Base-by-base conservation (phyloP, 306 rosid species). In the Luffa aegyptiaca region DNA sequence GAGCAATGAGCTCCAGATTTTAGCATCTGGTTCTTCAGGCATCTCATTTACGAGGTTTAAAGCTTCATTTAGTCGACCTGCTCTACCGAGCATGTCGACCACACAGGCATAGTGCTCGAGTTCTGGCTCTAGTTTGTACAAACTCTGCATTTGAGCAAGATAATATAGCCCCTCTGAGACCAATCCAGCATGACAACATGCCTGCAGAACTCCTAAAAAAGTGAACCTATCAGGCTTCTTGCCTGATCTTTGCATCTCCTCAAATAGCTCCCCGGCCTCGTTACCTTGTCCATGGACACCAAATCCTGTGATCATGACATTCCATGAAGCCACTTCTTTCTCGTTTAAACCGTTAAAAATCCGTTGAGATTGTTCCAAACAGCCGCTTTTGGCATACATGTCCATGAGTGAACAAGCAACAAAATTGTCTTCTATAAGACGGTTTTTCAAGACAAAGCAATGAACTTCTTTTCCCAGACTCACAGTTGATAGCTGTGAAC, bases 371-470 rank as follows among this genome's bases (percentile, higher is more conserved):
- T 81, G 92, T 81, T 87, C 88, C 66, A 87, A 85, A 88, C 93
- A 88, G 74, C 98, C 96, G 76, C 89, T 79, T 88, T 93, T 93
- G 51, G 96, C 93, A 83, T 93, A 93, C 98, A 93, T 89, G 83
- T 92, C 93, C 72, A 92, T 80, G 75, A 90, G 80, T 48, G 98
- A 90, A 86, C 97, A 93, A 62, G 80, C 86, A 85, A 90, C 87
- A 80, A 88, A 92, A 63, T 46, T 17, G 68, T 92, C 90, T 49
- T 83, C 85, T 1, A 73, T 80, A 4, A 92, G 86, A 75, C 74
- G 55, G 74, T 86, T 83, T 80, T 88, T 93, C 45, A 88, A 75
- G 69, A 88, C 83, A 80, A 86, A 93, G 81, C 90, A 86, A 85
- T 90, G 98, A 37, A 90, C 63, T 59, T 93, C 94, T 86, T 87